A percentile compares a stretch with the other conserved stretches of the same genome.
phyloP scores from a whole-genome alignment of 2,329 filamentous ascomycete genomes.

The Paraphoma sp. region DNA sequence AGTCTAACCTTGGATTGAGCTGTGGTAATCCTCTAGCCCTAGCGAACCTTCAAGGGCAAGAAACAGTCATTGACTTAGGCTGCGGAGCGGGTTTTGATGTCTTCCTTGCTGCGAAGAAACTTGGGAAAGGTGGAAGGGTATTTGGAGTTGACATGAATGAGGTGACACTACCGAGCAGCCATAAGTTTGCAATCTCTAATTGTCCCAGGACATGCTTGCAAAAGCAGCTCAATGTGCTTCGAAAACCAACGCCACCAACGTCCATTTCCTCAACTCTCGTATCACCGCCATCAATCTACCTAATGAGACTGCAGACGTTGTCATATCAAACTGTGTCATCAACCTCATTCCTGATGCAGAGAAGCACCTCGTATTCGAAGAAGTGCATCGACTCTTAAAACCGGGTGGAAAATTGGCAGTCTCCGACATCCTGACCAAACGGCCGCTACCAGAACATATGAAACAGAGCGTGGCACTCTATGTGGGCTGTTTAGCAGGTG shows the following conservation, averaged over 20 bases:
- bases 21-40: constrained; percentile 62
- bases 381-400: constrained; percentile 65
- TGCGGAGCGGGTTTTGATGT: constrained; percentile 65
- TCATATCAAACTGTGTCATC: constrained; percentile 66
- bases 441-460: constrained; percentile 58
- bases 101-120: constrained; percentile 60
- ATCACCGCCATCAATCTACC: constrained; percentile 61
- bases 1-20: constrained; percentile 61
- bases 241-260: constrained; percentile 52
- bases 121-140: constrained; percentile 57
- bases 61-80: constrained; percentile 65
- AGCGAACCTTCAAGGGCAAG: constrained; percentile 59
- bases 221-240: constrained; percentile 56
- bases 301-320: constrained; percentile 55
- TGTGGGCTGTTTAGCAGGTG: constrained; percentile 67
- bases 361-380: constrained; percentile 54
- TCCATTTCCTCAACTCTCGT: constrained; percentile 57
- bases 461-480: constrained; percentile 60
- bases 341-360: constrained; percentile 33
- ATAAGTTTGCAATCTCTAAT: not conserved
- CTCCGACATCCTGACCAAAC: constrained; percentile 64
- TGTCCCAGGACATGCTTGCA: constrained; percentile 60
- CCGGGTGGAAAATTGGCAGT: constrained; percentile 65
- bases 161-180: constrained; percentile 36
- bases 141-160: constrained; percentile 69